Conservation (phyloP, 345 rosid genomes). For the Capsella bursapastoris region DNA sequence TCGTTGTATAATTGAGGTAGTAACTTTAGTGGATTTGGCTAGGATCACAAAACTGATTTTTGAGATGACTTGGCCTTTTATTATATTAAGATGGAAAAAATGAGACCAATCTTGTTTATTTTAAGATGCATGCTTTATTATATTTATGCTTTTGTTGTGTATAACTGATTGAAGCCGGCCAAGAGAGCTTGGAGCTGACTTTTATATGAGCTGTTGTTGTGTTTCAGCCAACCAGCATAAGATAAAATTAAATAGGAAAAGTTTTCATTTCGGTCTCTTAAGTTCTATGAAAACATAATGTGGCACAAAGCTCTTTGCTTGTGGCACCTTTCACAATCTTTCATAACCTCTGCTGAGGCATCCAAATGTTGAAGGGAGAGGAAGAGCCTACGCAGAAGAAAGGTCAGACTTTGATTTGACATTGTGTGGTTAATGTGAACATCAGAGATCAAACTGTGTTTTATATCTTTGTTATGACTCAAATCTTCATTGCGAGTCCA, state of each 20-base stretch:
- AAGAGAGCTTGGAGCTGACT: conserved; percentile 32
- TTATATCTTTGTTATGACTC: background rate
- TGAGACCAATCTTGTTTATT: conserved; percentile 23
- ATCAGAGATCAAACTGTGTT: background rate
- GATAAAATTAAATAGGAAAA: background rate
- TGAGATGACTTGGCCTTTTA: conserved; percentile 8
- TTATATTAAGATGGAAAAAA: conserved; percentile 1
- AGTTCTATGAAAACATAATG: conserved; percentile 40
- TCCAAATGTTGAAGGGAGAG: conserved; percentile 43
- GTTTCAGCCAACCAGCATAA: conserved; percentile 33
- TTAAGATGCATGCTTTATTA: conserved; percentile 27
- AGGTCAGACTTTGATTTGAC: conserved; percentile 26
- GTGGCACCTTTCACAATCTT: conserved; percentile 28
- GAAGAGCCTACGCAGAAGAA: conserved; percentile 32
- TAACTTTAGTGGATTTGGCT: conserved; percentile 15
- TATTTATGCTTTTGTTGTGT: conserved; percentile 28
- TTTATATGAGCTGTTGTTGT: conserved; percentile 39
- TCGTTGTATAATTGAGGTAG: conserved; percentile 8
- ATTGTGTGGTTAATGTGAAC: conserved; percentile 3
- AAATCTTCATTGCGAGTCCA: background rate
- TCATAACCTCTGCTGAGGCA: conserved; percentile 36
- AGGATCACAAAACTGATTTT: conserved; percentile 20
- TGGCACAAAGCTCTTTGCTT: conserved; percentile 31
- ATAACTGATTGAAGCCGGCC: conserved; percentile 43
- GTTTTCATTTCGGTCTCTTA: conserved; percentile 12